Evolutionary conservation across 2,329 filamentous ascomycete genomes (phyloP), one percentile per base, ranked within the genome.

Genomic region (Claviceps digitariae): DNA sequence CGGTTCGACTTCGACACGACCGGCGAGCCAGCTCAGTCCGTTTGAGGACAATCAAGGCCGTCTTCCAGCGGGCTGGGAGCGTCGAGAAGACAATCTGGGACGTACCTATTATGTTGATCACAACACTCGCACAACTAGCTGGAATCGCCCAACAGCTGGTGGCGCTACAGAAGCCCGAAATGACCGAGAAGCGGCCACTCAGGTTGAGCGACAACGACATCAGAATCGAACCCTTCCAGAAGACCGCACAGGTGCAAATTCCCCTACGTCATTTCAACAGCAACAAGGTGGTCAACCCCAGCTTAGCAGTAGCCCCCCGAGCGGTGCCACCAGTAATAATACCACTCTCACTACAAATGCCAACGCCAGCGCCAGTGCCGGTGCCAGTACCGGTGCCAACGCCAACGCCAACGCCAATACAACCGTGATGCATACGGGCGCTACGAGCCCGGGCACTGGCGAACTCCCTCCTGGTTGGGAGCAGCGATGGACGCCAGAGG

Each of bases 71-170:
- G 93, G 93, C 36, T 98, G 93, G 91, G 93, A 98, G 72, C 83
- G 93, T 53, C 82, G 93, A 54, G 91, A 97, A 68, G 93, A 98
- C 67, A 93, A 96, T 61, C 71, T 97, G 45, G 91, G 93, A 51
- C 81, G 93, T 63, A 97, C 91, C 23, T 98, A 98, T 67, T 98
- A 97, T 66, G 93, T 98, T 51, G 93, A 98, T 64, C 93, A 97
- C 68, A 97, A 97, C 68, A 95, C 90, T 7, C 79, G 93, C 62
- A 91, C 93, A 53, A 98, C 93, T 1, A 97, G 91, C 61, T 98
- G 93, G 93, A 91, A 87, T 61, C 78, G 93, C 55, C 93, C 93
- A 8, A 86, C 88, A 41, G 83, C 83, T 56, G 86, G 84, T 62
- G 90, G 84, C 56, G 83, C 86, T 47, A 82, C 82, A 49, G 84